Conservation (phyloP, 2,329 filamentous ascomycete species). For the Cladosporium sp. region DNA sequence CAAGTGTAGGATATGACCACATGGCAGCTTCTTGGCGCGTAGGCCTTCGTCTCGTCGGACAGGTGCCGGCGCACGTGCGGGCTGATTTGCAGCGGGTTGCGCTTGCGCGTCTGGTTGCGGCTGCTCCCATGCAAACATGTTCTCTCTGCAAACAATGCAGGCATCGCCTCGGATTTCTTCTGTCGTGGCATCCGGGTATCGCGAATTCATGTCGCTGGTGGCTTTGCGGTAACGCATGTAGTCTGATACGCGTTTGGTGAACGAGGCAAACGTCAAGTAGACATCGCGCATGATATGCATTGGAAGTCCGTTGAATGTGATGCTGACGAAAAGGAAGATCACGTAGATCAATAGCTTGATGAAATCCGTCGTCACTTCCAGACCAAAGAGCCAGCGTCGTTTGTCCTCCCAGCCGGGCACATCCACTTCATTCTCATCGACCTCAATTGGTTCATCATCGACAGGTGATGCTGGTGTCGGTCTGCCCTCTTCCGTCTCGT, state of each 20-base stretch:
- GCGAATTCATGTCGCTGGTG: slow-evolving; percentile 85
- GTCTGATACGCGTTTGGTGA: slow-evolving; percentile 82
- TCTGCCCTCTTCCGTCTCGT: slow-evolving; percentile 33
- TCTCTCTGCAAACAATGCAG: slow-evolving; percentile 95
- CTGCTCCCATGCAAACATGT: slow-evolving; percentile 78
- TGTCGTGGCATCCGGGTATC: slow-evolving; percentile 82
- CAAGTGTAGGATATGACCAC: slow-evolving; percentile 91
- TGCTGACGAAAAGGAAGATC: slow-evolving; percentile 87
- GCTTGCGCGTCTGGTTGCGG: slow-evolving; percentile 38
- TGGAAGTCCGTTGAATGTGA: slow-evolving; percentile 89
- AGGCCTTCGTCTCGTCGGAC: slow-evolving; percentile 69
- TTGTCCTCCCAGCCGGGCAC: slow-evolving; percentile 96
- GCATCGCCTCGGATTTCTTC: slow-evolving; percentile 84
- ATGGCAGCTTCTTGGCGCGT: slow-evolving; percentile 91
- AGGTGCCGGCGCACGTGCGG: slow-evolving; percentile 31
- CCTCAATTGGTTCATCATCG: slow-evolving; percentile 54
- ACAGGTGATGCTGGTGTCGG: slow-evolving; percentile 47
- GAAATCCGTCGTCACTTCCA: slow-evolving; percentile 79
- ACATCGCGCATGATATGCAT: slow-evolving; percentile 96
- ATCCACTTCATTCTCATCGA: slow-evolving; percentile 92
- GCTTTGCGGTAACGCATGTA: slow-evolving; percentile 87
- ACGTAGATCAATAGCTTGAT: slow-evolving; percentile 86
- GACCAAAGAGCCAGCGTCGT: slow-evolving; percentile 82
- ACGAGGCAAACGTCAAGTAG: slow-evolving; percentile 88
- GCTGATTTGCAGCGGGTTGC: slow-evolving; percentile 24